Evolutionary conservation across 192 early-diverging fungal species (phyloP).

Genomic region (Coemansia sp.): DNA sequence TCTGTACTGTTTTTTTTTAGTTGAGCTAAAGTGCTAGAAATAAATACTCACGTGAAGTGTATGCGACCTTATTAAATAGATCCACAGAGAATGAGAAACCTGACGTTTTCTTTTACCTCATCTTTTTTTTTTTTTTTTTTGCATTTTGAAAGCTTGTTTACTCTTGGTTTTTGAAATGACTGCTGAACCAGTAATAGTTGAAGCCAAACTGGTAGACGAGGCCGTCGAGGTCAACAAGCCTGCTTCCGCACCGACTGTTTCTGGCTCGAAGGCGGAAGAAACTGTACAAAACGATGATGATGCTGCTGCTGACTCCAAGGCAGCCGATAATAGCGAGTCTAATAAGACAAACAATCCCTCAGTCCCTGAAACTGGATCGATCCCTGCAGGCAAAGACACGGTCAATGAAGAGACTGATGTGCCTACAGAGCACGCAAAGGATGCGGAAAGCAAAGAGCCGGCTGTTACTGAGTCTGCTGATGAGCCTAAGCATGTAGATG

Average conservation of each 20-base stretch:
- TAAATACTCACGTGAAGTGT: too few relatives aligned
- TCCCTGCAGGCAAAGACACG: background rate
- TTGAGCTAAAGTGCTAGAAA: too few relatives aligned
- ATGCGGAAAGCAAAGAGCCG: background rate
- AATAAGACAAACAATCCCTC: constrained; percentile 3
- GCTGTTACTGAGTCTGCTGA: background rate
- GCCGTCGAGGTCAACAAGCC: background rate
- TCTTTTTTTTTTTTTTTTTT: too few relatives aligned
- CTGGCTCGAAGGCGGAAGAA: background rate
- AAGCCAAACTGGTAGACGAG: constrained; percentile 5
- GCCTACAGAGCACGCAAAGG: background rate
- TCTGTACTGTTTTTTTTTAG: too few relatives aligned
- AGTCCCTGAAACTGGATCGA: background rate
- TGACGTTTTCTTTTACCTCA: too few relatives aligned
- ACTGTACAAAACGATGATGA: background rate
- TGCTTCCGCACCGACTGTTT: background rate
- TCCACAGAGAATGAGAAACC: too few relatives aligned
- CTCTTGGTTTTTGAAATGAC: background rate
- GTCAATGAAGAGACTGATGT: background rate
- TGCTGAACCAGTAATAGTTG: background rate
- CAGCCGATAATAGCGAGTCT: background rate
- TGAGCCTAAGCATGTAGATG: background rate
- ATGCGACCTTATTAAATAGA: too few relatives aligned
- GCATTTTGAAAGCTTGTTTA: too few relatives aligned
- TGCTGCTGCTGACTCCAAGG: background rate